phyloP scores from a whole-genome alignment of 495 filamentous ascomycete species.

The Lophiotrema nucula region DNA sequence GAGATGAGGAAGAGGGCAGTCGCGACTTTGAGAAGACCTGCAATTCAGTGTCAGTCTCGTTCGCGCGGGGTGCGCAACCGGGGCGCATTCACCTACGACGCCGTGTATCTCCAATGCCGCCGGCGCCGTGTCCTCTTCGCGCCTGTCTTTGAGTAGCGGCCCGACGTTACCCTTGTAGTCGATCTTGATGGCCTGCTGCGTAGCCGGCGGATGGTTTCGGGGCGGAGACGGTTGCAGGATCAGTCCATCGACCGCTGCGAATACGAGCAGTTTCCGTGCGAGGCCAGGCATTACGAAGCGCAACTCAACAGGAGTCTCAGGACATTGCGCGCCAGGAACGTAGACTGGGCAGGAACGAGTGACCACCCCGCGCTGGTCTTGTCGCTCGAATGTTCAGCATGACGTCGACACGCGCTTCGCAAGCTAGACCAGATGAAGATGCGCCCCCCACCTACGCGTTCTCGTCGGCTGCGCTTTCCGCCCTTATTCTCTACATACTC shows the following conservation, averaged over 20 bases:
- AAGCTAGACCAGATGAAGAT: neutral
- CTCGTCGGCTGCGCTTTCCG: no score
- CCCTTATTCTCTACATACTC: no score
- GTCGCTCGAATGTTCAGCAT: neutral
- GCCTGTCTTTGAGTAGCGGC: constrained; percentile 43
- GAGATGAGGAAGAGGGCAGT: constrained; percentile 72
- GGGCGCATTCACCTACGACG: constrained; percentile 64
- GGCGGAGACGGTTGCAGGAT: constrained; percentile 68
- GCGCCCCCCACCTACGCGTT: no score
- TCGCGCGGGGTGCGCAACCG: neutral
- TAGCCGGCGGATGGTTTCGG: constrained; percentile 40
- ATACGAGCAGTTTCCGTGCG: constrained; percentile 74
- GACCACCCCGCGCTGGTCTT: no score
- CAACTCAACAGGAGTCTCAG: no score
- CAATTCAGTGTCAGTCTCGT: constrained; percentile 27
- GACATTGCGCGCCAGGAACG: no score
- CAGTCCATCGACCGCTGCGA: constrained; percentile 83
- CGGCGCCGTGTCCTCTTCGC: constrained; percentile 44
- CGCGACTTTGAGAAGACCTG: constrained; percentile 60
- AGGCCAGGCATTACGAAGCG: constrained; percentile 62
- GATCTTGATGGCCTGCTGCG: constrained; percentile 57
- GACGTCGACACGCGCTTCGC: neutral
- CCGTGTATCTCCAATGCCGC: constrained; percentile 72
- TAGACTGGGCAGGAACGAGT: no score
- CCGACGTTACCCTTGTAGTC: constrained; percentile 67